Evolutionary conservation across 148 eudicot species (phyloP).

Genomic region (Diospyros kaki): DNA sequence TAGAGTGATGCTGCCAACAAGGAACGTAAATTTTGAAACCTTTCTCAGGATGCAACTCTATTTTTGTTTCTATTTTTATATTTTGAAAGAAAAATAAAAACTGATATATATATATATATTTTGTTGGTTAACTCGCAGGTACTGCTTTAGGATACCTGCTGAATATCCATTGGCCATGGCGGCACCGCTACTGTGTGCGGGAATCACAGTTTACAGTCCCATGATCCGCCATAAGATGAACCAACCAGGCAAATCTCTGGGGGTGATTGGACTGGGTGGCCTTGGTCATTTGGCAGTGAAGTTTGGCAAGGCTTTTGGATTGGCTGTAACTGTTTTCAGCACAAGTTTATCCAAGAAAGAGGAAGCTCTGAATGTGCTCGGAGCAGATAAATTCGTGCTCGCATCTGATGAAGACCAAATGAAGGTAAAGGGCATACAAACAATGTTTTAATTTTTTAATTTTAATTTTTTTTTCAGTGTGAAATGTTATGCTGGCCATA

Average conservation of each 20-base stretch:
- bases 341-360: conserved; percentile 42
- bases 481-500: no score
- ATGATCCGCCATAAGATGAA: conserved; percentile 32
- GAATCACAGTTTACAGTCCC: conserved; percentile 45
- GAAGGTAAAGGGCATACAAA: conserved; percentile 16
- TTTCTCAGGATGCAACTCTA: no score
- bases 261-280: conserved; percentile 49
- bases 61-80: no score
- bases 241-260: conserved; percentile 38
- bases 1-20: no score
- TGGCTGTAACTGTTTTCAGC: conserved; percentile 46
- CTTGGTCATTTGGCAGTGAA: conserved; percentile 54
- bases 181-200: conserved; percentile 53
- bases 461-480: no score
- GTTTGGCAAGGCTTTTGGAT: conserved; percentile 49
- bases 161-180: conserved; percentile 29
- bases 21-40: no score
- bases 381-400: conserved; percentile 32
- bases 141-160: conserved; percentile 33
- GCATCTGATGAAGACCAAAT: conserved; percentile 29
- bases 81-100: no score
- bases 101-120: no score
- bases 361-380: conserved; percentile 33
- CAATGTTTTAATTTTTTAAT: no score
- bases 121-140: conserved; percentile 1